Base-by-base conservation (phyloP, 768 basidiomycete species). In the Russula ochroleuca region DNA sequence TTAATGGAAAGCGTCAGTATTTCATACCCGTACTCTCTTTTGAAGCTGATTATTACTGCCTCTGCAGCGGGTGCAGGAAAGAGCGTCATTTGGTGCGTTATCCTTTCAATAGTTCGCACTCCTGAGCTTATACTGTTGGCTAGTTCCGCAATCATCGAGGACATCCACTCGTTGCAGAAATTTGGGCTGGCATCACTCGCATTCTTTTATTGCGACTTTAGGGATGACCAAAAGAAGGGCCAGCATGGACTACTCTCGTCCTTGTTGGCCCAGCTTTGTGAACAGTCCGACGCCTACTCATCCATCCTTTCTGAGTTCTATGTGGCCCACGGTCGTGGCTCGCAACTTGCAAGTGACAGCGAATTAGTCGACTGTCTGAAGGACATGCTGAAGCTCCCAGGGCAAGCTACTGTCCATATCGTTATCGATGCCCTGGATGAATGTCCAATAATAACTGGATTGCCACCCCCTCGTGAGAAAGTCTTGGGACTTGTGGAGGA, bases 1-100 rank as follows among this genome's bases (percentile, higher is more conserved):
- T 62, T 2, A 28, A 48, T 10, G 61, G 61, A n/a, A 62, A 62
- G 21, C 54, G 61, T 62, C n/a, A 23, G 53, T 25, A 37, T 49
- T 15, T 40, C 11, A 3, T 28, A 9, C 28, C 10, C 5, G 5
- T 62, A 17, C 4, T n/a, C 1, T 15, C 13, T 25, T 8, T 7
- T 14, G 8, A 7, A 3, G 2, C 38, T 62, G 28, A 56, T 10
- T 4, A 6, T 10, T 25, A 23, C 10, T 13, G 14, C 23, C 7
- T 48, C 5, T 31, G 15, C 31, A 56, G 61, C 61, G 35, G 61
- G 53, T 14, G 43, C 53, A 1, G 61, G 61, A 14, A 62, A 62
- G 37, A 56, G 19, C 8, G 28, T 62, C 14, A 37, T 62, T 4
- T 49, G 35, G 61, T 62, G 49, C 8, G 47, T 6, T 40, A 3